A percentile compares a stretch with the other conserved stretches of the same genome.
Evolutionary conservation across 495 filamentous ascomycete genomes (phyloP).

Genomic region (Penicillium cataractarum): DNA sequence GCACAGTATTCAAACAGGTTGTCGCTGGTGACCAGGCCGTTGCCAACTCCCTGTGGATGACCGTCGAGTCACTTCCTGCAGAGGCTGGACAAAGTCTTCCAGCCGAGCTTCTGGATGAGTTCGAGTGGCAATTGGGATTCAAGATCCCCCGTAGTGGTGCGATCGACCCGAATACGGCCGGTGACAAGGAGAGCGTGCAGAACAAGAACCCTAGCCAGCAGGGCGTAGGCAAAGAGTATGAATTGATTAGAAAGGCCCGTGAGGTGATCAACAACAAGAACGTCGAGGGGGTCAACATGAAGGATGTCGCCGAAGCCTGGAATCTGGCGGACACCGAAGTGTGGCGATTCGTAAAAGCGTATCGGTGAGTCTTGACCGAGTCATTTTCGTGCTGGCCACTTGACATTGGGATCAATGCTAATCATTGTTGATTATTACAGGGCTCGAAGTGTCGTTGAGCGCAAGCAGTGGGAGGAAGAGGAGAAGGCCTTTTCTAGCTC

Average conservation of each 20-base stretch:
- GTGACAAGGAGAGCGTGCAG: slow-evolving; percentile 48
- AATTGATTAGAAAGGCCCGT: slow-evolving; percentile 63
- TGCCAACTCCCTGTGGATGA: slow-evolving; percentile 75
- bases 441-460: slow-evolving; percentile 49
- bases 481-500: slow-evolving; percentile 47
- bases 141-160: slow-evolving; percentile 61
- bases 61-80: slow-evolving; percentile 64
- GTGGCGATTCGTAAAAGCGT: slow-evolving; percentile 88
- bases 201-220: slow-evolving; percentile 48
- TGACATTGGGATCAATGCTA: not conserved
- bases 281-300: slow-evolving; percentile 43
- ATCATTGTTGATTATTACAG: slow-evolving; percentile 19
- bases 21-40: slow-evolving; percentile 67
- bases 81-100: slow-evolving; percentile 47
- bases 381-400: not conserved
- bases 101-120: slow-evolving; percentile 54
- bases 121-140: slow-evolving; percentile 93
- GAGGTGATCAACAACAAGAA: slow-evolving; percentile 51
- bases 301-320: slow-evolving; percentile 81
- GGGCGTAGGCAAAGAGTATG: slow-evolving; percentile 58
- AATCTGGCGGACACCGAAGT: slow-evolving; percentile 90
- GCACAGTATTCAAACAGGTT: slow-evolving; percentile 77
- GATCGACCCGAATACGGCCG: slow-evolving; percentile 55
- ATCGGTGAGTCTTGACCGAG: slow-evolving; percentile 34
- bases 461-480: slow-evolving; percentile 50